Percentiles rank a stretch among this genome's conserved stretches.
Evolutionary conservation across 2,329 filamentous ascomycete genomes (phyloP).

Genomic region (Hypoxylon sp.): DNA sequence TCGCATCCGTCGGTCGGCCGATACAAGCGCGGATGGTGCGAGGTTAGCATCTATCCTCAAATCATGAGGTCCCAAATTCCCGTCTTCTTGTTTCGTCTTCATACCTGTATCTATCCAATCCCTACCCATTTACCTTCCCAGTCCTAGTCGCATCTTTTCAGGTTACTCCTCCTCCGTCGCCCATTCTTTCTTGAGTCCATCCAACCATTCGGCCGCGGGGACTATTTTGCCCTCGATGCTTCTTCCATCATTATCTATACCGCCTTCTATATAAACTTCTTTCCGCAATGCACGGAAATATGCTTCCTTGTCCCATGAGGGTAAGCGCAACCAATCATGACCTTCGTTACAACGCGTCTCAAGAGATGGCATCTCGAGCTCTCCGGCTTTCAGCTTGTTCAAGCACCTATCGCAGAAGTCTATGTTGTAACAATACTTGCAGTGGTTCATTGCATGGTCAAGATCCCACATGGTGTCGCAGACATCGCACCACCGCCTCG

Average conservation of each 20-base stretch:
- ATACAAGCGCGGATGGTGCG: background rate
- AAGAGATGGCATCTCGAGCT: background rate
- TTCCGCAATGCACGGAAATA: slow-evolving; percentile 9
- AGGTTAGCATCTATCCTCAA: background rate
- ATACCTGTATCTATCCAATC: background rate
- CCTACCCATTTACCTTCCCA: background rate
- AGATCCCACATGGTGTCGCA: slow-evolving; percentile 18
- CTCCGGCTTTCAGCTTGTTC: slow-evolving; percentile 1
- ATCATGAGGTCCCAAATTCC: background rate
- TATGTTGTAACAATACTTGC: slow-evolving; percentile 22
- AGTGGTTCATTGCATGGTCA: slow-evolving; percentile 10
- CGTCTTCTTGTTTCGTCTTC: background rate
- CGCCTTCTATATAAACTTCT: background rate
- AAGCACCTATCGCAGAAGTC: slow-evolving; percentile 27
- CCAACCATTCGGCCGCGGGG: slow-evolving; percentile 5
- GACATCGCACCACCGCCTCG: slow-evolving; percentile 5
- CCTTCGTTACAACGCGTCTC: slow-evolving; percentile 1
- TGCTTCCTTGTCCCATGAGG: slow-evolving; percentile 13
- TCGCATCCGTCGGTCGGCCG: background rate
- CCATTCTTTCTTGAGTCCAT: slow-evolving; percentile 8
- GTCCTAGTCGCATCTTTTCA: background rate
- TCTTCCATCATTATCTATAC: background rate
- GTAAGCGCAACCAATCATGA: slow-evolving; percentile 17
- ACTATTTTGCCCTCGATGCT: background rate
- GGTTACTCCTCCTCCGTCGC: background rate